Conservation (phyloP, 225 moss, liverwort and hornwort species). For the Marchantia polymorpha region DNA sequence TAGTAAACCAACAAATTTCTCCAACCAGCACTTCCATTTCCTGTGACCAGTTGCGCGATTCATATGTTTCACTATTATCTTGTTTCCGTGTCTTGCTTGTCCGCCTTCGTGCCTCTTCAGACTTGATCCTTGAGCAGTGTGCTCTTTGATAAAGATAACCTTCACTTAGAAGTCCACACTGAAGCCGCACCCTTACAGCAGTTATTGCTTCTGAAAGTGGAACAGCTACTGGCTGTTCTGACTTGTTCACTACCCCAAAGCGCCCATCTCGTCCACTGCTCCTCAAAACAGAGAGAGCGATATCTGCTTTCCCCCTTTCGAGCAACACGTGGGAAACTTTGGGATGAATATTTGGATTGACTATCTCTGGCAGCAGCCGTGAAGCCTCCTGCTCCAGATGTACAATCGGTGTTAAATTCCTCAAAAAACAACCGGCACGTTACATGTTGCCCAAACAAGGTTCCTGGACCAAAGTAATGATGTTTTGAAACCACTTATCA, state of each 20-base stretch:
- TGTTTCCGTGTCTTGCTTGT: slow-evolving; percentile 27
- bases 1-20: slow-evolving; percentile 79
- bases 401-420: background rate
- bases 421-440: background rate
- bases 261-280: slow-evolving; percentile 79
- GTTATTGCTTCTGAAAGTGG: slow-evolving; percentile 85
- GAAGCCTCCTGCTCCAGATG: slow-evolving; percentile 63
- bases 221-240: slow-evolving; percentile 43
- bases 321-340: slow-evolving; percentile 75
- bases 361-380: slow-evolving; percentile 77
- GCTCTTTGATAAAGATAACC: slow-evolving; percentile 81
- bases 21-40: slow-evolving; percentile 73
- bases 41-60: slow-evolving; percentile 49
- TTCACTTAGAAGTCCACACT: slow-evolving; percentile 80
- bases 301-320: slow-evolving; percentile 47
- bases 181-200: slow-evolving; percentile 75
- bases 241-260: slow-evolving; percentile 29
- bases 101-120: slow-evolving; percentile 46
- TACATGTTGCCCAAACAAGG: background rate
- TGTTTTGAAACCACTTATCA: background rate
- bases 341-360: slow-evolving; percentile 72
- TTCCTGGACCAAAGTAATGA: background rate
- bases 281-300: slow-evolving; percentile 66
- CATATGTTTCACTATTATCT: slow-evolving; percentile 23
- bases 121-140: slow-evolving; percentile 67